Evolutionary conservation across 768 basidiomycete species (phyloP).

Genomic region (Butyriboletus loyo): DNA sequence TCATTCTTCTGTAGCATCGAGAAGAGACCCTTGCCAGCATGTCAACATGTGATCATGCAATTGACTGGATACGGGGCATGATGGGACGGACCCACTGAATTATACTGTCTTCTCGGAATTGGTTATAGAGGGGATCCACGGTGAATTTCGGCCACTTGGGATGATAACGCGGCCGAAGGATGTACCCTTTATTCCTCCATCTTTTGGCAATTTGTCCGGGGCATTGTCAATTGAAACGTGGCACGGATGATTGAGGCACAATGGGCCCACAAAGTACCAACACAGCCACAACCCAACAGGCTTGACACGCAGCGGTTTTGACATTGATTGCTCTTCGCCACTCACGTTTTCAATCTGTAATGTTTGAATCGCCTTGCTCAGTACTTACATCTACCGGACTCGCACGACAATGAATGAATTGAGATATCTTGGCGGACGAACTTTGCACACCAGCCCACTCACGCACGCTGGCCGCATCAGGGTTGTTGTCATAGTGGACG

Average conservation of each 20-base stretch:
- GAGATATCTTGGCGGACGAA: no score
- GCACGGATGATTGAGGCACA: not conserved
- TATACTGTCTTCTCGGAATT: constrained; percentile 2
- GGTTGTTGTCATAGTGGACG: no score
- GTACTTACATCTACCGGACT: no score
- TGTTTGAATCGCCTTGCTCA: no score
- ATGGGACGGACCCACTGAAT: constrained; percentile 6
- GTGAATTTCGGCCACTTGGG: constrained; percentile 6
- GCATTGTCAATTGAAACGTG: not conserved
- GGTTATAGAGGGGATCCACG: not conserved
- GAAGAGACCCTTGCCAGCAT: not conserved
- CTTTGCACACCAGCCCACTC: no score
- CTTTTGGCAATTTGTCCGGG: not conserved
- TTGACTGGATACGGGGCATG: not conserved
- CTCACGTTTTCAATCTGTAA: no score
- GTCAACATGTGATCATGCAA: rapidly evolving
- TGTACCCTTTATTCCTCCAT: not conserved
- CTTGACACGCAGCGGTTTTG: no score
- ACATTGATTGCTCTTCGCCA: no score
- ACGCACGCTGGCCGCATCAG: not conserved
- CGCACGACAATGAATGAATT: no score
- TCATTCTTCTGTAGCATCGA: constrained; percentile 8
- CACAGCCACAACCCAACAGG: not conserved
- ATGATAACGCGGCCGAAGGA: not conserved
- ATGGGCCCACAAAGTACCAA: not conserved